Conservation (phyloP, 495 filamentous ascomycete species). For the Tuber umbilicatum region DNA sequence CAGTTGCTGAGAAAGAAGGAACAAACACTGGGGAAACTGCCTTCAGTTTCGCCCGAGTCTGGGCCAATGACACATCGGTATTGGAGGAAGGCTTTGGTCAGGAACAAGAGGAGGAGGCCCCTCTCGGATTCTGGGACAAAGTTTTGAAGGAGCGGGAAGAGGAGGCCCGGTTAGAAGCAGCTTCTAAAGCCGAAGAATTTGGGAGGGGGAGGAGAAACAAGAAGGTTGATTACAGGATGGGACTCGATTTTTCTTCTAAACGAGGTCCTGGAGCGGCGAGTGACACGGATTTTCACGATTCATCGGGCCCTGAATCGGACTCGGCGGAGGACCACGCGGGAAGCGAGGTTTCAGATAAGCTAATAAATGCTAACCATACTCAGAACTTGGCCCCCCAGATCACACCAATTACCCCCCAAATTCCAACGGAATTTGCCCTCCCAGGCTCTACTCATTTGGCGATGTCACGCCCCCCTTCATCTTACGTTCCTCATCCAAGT, state of each 20-base stretch:
- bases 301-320: background rate
- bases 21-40: slow-evolving; percentile 59
- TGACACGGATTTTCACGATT: background rate
- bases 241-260: slow-evolving; percentile 44
- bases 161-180: slow-evolving; percentile 62
- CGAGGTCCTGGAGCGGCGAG: background rate
- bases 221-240: slow-evolving; percentile 46
- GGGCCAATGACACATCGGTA: slow-evolving; percentile 68
- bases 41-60: slow-evolving; percentile 87
- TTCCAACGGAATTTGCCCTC: background rate
- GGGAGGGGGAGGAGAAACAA: slow-evolving; percentile 68
- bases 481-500: background rate
- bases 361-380: background rate
- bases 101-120: slow-evolving; percentile 53
- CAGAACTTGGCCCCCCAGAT: background rate
- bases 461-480: background rate
- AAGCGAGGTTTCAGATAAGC: background rate
- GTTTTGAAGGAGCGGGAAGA: slow-evolving; percentile 77
- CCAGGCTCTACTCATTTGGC: background rate
- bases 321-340: slow-evolving; percentile 42
- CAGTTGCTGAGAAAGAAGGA: slow-evolving; percentile 46
- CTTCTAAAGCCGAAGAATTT: slow-evolving; percentile 58
- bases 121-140: slow-evolving; percentile 71
- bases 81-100: slow-evolving; percentile 49
- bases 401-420: background rate